Conservation (phyloP, 1,284 basidiomycete species). For the Earliella scabrosa region DNA sequence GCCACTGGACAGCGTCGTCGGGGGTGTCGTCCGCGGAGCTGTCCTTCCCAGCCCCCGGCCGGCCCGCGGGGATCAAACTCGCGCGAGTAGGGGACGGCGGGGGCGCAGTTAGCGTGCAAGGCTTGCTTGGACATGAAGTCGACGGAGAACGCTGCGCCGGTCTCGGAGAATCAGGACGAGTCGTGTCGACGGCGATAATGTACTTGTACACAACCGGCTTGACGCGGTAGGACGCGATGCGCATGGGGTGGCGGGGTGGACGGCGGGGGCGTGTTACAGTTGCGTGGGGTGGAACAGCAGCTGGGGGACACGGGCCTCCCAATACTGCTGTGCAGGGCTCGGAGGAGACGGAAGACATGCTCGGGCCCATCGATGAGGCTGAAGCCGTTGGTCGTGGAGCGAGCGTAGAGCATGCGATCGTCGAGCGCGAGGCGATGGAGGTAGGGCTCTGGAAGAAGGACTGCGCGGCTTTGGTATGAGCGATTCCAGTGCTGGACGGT, state of each 20-base stretch:
- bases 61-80: slow-evolving; percentile 82
- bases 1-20: slow-evolving; percentile 66
- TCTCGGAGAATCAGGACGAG: slow-evolving; percentile 77
- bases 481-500: slow-evolving; percentile 68
- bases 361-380: slow-evolving; percentile 54
- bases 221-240: slow-evolving; percentile 64
- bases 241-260: slow-evolving; percentile 33
- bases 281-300: neutral
- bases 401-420: slow-evolving; percentile 73
- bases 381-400: slow-evolving; percentile 63
- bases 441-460: slow-evolving; percentile 68
- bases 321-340: slow-evolving; percentile 45
- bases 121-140: slow-evolving; percentile 76
- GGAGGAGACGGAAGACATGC: slow-evolving; percentile 56
- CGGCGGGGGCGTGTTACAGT: neutral
- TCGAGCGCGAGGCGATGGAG: slow-evolving; percentile 62
- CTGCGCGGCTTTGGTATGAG: slow-evolving; percentile 69
- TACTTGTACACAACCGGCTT: slow-evolving; percentile 83
- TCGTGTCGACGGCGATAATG: slow-evolving; percentile 73
- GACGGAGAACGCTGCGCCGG: slow-evolving; percentile 80
- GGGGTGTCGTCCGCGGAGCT: slow-evolving; percentile 55
- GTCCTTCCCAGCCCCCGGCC: slow-evolving; percentile 71
- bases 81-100: slow-evolving; percentile 67
- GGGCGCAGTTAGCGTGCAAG: slow-evolving; percentile 46
- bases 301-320: slow-evolving; percentile 10